Percentiles rank a stretch among this genome's conserved stretches.
phyloP scores from a whole-genome alignment of 805 yeast species.

The Ascoidea tarda region DNA sequence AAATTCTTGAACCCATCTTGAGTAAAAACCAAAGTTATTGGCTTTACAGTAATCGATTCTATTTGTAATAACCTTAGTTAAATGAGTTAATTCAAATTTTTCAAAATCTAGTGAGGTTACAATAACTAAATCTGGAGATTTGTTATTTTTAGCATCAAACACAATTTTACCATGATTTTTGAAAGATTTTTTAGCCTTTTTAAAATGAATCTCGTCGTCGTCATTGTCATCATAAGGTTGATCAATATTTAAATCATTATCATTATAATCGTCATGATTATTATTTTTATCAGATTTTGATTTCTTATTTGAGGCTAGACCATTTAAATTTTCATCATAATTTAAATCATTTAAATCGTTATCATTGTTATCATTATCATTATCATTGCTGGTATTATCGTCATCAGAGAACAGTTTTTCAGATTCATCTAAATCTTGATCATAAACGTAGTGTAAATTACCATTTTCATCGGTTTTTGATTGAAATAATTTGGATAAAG shows the following conservation, averaged over 20 bases:
- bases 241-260: conserved; percentile 45
- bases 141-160: conserved; percentile 19
- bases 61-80: conserved; percentile 66
- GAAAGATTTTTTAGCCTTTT: conserved; percentile 39
- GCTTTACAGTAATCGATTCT: conserved; percentile 78
- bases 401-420: neutral
- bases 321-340: conserved; percentile 6
- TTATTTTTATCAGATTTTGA: neutral
- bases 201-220: conserved; percentile 20
- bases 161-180: conserved; percentile 52
- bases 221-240: conserved; percentile 52
- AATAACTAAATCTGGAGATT: conserved; percentile 52
- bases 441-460: conserved; percentile 15
- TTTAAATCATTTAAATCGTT: neutral
- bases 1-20: conserved; percentile 80
- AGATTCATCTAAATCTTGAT: neutral
- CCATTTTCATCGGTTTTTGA: conserved; percentile 33
- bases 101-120: conserved; percentile 75
- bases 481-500: conserved; percentile 32
- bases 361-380: neutral
- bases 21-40: conserved; percentile 71
- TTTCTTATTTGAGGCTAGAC: neutral
- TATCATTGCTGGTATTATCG: too few species aligned
- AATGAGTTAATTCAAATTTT: conserved; percentile 39
- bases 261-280: conserved; percentile 14